phyloP scores from a whole-genome alignment of 352 stramenopile species.

The Phytophthora megakarya region DNA sequence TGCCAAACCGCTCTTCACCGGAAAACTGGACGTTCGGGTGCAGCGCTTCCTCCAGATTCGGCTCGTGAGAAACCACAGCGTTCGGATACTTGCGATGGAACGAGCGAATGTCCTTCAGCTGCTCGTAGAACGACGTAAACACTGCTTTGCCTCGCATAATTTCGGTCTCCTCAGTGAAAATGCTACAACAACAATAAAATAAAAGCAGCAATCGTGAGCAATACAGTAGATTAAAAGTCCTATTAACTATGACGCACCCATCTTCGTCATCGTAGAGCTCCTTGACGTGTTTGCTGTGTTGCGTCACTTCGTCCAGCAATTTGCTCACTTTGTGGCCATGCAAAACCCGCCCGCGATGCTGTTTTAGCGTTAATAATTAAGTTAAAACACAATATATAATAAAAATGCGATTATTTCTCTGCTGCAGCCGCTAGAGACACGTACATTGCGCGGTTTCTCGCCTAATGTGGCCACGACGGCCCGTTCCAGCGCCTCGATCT shows the following conservation, averaged over 20 bases:
- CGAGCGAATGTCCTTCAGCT: conserved; percentile 81
- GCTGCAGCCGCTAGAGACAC: conserved; percentile 15
- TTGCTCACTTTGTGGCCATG: conserved; percentile 88
- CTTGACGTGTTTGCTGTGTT: conserved; percentile 72
- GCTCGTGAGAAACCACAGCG: conserved; percentile 67
- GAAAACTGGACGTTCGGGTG: conserved; percentile 82
- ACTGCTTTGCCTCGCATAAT: conserved; percentile 75
- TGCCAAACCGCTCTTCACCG: conserved; percentile 88
- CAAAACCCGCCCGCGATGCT: conserved; percentile 80
- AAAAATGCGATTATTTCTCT: conserved; percentile 2
- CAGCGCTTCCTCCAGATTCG: conserved; percentile 59
- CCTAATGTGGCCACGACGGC: conserved; percentile 71
- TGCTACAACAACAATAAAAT: conserved; percentile 39
- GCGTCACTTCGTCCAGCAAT: conserved; percentile 70
- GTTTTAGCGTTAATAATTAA: conserved; percentile 9
- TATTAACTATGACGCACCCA: conserved; percentile 44
- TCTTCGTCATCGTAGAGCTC: conserved; percentile 87
- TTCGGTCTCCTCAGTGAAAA: conserved; percentile 78
- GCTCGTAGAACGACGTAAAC: conserved; percentile 91
- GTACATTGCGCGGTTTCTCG: conserved; percentile 84
- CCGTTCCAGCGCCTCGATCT: conserved; percentile 80
- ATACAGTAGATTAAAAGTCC: neutral
- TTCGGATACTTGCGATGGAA: conserved; percentile 89
- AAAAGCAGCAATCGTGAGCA: neutral
- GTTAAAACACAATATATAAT: neutral